Evolutionary conservation across 2,329 filamentous ascomycete genomes (phyloP).

Genomic region (Diaporthe aspalathi): DNA sequence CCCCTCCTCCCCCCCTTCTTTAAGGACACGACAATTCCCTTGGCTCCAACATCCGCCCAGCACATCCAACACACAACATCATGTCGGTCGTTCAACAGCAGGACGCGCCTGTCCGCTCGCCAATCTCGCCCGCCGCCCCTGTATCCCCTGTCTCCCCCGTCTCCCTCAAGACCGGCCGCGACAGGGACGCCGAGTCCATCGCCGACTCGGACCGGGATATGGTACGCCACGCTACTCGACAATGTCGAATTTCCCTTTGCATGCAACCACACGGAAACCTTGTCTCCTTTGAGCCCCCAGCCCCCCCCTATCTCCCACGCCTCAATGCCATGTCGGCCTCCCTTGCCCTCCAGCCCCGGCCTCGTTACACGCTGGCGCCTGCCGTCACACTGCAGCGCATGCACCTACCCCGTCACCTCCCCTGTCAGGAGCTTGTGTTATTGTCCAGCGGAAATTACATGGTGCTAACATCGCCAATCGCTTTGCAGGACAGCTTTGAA

Average conservation of each 20-base stretch:
- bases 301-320: conserved; percentile 9
- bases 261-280: conserved; percentile 29
- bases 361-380: conserved; percentile 36
- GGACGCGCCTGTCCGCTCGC: conserved; percentile 42
- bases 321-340: conserved; percentile 15
- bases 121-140: conserved; percentile 40
- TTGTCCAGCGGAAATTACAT: conserved; percentile 23
- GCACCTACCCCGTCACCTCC: conserved; percentile 20
- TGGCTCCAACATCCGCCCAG: conserved; percentile 6
- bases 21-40: neutral
- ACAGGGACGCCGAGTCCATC: conserved; percentile 41
- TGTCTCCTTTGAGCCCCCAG: conserved; percentile 9
- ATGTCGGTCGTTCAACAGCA: conserved; percentile 49
- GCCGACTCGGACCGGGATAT: conserved; percentile 53
- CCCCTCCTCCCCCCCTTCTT: neutral
- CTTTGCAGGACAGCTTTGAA: conserved; percentile 78
- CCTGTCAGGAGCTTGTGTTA: neutral
- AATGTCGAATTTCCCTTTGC: conserved; percentile 35
- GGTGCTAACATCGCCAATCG: conserved; percentile 27
- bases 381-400: conserved; percentile 33
- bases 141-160: conserved; percentile 37
- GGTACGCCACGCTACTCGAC: conserved; percentile 46
- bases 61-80: conserved; percentile 8
- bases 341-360: conserved; percentile 14
- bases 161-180: conserved; percentile 40